Evolutionary conservation across 2,329 filamentous ascomycete genomes (phyloP).

Genomic region (Diaporthe sp.): DNA sequence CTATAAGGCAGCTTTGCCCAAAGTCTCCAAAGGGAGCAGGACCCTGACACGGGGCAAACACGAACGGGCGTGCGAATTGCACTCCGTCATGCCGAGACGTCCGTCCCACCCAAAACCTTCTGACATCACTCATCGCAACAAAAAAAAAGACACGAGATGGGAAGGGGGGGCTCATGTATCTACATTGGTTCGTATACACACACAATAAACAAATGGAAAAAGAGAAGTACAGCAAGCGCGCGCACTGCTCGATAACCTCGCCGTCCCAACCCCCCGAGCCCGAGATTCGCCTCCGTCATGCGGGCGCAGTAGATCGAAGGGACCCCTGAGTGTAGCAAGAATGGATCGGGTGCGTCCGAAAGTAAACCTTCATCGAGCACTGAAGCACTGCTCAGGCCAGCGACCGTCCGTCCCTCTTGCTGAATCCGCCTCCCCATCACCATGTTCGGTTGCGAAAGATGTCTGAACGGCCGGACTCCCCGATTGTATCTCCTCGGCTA

Average conservation of each 20-base stretch:
- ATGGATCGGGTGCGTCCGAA: conserved; percentile 17
- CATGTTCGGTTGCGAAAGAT: neutral
- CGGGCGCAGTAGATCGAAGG: conserved; percentile 9
- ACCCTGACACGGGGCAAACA: conserved; percentile 14
- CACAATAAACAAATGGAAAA: neutral
- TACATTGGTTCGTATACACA: neutral
- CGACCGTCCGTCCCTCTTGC: neutral
- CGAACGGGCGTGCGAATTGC: neutral
- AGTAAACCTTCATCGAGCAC: conserved; percentile 10
- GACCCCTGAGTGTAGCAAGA: conserved; percentile 13
- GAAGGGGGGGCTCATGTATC: neutral
- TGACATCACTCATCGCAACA: neutral
- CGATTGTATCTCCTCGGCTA: neutral
- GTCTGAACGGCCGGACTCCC: conserved; percentile 5
- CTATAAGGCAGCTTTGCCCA: neutral
- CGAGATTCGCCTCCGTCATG: conserved; percentile 25
- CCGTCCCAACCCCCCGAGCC: neutral
- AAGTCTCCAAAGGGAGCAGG: neutral
- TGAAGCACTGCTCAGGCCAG: neutral
- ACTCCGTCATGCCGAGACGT: neutral
- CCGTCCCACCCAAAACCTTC: neutral
- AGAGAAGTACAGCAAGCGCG: neutral
- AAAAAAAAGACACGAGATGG: neutral
- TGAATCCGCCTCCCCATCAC: neutral
- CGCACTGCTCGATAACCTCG: conserved; percentile 1